These are phyloP conservation scores for Salix suchowensis DNA, from an alignment of 345 rosid genomes.

Conservation along the genomic window DNA sequence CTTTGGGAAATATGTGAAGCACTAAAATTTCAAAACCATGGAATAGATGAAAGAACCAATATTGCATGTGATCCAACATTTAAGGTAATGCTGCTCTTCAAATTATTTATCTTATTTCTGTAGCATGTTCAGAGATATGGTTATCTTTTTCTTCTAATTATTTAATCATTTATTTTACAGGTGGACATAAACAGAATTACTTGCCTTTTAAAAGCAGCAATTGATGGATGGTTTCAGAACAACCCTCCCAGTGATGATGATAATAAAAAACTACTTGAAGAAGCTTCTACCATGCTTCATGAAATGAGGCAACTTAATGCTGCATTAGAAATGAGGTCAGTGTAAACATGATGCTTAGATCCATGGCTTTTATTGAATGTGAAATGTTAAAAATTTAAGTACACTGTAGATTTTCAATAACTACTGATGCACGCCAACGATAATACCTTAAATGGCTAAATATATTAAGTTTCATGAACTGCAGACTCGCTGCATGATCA, in stretches of 20 bases:
- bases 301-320: constrained; percentile 14
- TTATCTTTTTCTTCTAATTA: not conserved
- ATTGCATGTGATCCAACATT: not conserved
- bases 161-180: constrained; percentile 10
- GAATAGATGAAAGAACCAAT: not conserved
- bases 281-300: constrained; percentile 1
- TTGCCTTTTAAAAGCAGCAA: constrained; percentile 11
- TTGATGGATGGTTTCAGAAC: not conserved
- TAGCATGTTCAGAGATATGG: not conserved
- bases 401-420: too few species aligned
- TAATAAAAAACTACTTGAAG: not conserved
- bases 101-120: not conserved
- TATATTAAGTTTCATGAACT: too few species aligned
- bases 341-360: not conserved
- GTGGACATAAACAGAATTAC: constrained; percentile 1
- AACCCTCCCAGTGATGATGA: not conserved
- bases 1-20: constrained; percentile 16
- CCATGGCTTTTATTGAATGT: not conserved
- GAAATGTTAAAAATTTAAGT: too few species aligned
- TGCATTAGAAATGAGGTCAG: constrained; percentile 13
- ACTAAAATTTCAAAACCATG: not conserved
- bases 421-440: too few species aligned
- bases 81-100: constrained; percentile 1
- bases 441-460: too few species aligned
- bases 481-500: too few species aligned